phyloP scores from a whole-genome alignment of 1,139 yeast species.

The Nadsonia commutata region DNA sequence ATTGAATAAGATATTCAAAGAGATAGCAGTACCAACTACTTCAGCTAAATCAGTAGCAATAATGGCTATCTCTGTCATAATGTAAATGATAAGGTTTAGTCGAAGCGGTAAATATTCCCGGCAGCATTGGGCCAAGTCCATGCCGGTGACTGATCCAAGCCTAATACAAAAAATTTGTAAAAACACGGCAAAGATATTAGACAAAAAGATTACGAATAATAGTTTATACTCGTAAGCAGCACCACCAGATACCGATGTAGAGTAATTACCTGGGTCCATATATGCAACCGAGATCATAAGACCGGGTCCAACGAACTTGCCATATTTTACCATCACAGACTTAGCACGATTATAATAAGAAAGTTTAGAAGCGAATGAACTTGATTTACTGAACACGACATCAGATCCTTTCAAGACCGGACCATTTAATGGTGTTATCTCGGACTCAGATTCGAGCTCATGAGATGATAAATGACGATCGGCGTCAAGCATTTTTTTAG shows the following conservation, averaged over 20 bases:
- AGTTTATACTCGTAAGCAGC: constrained; percentile 50
- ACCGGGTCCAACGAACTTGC: constrained; percentile 63
- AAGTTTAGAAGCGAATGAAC: constrained; percentile 1
- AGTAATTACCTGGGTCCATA: constrained; percentile 78
- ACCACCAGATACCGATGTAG: constrained; percentile 70
- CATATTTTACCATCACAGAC: constrained; percentile 30
- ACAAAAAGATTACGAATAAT: constrained; percentile 48
- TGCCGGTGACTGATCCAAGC: constrained; percentile 69
- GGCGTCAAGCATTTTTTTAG: too few species aligned
- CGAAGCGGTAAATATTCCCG: constrained; percentile 46
- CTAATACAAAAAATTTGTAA: constrained; percentile 59
- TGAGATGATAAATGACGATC: too few species aligned
- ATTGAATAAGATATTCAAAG: constrained; percentile 50
- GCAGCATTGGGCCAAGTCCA: constrained; percentile 59
- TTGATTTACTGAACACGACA: too few species aligned
- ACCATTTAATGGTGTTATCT: too few species aligned
- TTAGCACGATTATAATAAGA: constrained; percentile 4
- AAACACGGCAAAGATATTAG: constrained; percentile 61
- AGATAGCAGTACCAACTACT: constrained; percentile 79
- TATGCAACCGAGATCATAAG: constrained; percentile 65
- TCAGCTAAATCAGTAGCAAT: constrained; percentile 80
- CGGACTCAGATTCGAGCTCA: too few species aligned
- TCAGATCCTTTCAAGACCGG: too few species aligned
- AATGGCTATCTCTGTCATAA: constrained; percentile 66
- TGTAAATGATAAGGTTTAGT: constrained; percentile 42